These are phyloP conservation scores for Colletotrichum plurivorum DNA, from an alignment of 2,329 filamentous ascomycete species.

Conservation along the genomic window DNA sequence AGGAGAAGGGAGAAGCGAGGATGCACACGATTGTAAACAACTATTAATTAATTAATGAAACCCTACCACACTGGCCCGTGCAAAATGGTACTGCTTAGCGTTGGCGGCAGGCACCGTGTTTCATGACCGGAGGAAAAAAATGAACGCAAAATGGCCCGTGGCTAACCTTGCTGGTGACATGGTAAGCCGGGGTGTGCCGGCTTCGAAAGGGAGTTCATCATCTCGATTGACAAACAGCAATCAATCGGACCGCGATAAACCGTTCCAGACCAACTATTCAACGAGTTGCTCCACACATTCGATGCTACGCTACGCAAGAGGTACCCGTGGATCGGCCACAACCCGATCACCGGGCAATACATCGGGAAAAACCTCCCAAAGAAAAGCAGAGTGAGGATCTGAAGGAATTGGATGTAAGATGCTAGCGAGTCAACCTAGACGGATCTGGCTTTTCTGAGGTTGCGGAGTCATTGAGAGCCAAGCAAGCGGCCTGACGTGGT, in stretches of 20 bases:
- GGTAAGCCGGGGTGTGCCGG: not conserved
- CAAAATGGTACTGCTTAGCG: not conserved
- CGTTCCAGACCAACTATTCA: not conserved
- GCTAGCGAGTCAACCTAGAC: too few relatives aligned
- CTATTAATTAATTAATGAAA: conserved; percentile 7
- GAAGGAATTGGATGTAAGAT: too few relatives aligned
- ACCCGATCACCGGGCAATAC: too few relatives aligned
- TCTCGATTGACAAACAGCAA: not conserved
- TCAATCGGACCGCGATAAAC: not conserved
- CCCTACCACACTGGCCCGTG: not conserved
- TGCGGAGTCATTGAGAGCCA: too few relatives aligned
- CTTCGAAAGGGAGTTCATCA: not conserved
- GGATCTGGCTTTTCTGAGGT: too few relatives aligned
- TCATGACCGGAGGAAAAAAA: not conserved
- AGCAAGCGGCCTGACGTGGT: too few relatives aligned
- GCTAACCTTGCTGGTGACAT: not conserved
- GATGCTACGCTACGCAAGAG: too few relatives aligned
- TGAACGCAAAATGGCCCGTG: not conserved
- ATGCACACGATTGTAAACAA: conserved; percentile 10
- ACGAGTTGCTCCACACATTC: not conserved
- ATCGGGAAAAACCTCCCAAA: too few relatives aligned
- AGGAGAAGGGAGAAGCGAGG: not conserved
- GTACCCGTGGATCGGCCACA: too few relatives aligned
- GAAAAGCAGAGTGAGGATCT: too few relatives aligned
- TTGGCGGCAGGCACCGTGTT: conserved; percentile 2